These are phyloP conservation scores for Mycena alexandri DNA, from an alignment of 768 basidiomycete genomes.

Conservation along the genomic window DNA sequence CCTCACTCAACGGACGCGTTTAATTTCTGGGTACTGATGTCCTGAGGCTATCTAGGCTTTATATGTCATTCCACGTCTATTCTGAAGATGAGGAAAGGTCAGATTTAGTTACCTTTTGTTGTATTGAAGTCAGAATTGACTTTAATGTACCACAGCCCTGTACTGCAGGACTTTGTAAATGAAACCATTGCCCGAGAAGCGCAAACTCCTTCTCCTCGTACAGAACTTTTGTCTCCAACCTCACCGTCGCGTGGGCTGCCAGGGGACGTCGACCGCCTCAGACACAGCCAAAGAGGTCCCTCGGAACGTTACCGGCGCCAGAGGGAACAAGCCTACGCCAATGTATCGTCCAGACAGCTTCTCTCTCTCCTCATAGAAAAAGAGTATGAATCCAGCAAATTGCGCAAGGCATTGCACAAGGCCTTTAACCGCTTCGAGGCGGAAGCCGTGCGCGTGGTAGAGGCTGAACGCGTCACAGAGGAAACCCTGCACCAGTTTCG, in stretches of 20 bases:
- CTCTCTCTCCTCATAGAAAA: constrained; percentile 52
- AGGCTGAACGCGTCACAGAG: constrained; percentile 31
- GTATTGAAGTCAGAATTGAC: neutral
- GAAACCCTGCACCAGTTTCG: constrained; percentile 37
- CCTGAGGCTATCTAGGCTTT: neutral
- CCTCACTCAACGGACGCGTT: constrained; percentile 19
- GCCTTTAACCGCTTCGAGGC: constrained; percentile 54
- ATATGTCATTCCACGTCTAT: constrained; percentile 25
- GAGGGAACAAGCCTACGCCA: constrained; percentile 50
- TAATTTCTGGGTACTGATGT: constrained; percentile 13
- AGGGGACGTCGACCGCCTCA: constrained; percentile 16
- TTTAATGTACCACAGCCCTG: constrained; percentile 19
- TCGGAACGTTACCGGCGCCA: constrained; percentile 48
- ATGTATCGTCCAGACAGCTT: constrained; percentile 45
- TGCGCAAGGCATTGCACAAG: constrained; percentile 52
- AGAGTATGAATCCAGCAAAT: constrained; percentile 55
- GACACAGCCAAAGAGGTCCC: constrained; percentile 44
- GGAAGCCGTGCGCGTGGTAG: constrained; percentile 40
- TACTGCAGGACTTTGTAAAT: constrained; percentile 26
- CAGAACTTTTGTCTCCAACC: constrained; percentile 34
- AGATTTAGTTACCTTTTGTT: neutral
- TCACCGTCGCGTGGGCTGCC: constrained; percentile 9
- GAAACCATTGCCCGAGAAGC: constrained; percentile 35
- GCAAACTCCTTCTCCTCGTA: constrained; percentile 39
- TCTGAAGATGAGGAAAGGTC: constrained; percentile 37